Conservation (phyloP, 75 land plant species). For the Larix kaempferi region DNA sequence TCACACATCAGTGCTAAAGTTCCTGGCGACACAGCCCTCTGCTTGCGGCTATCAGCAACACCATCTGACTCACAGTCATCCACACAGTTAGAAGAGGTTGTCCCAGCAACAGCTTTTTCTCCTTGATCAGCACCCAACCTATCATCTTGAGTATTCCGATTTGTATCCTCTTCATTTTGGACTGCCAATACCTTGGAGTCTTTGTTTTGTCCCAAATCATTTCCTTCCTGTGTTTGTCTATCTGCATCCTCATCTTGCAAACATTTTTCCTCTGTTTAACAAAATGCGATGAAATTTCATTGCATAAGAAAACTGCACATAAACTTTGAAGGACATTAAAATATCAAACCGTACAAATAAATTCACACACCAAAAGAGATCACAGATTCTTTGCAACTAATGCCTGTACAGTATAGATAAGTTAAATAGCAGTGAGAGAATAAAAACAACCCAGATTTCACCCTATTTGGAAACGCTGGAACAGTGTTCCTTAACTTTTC, state of each 20-base stretch:
- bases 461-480: not conserved
- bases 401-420: not conserved
- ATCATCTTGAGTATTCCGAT: conserved; percentile 3
- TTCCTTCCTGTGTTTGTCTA: not conserved
- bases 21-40: conserved; percentile 92
- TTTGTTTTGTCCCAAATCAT: conserved; percentile 7
- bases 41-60: conserved; percentile 28
- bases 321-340: not conserved
- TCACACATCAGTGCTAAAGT: conserved; percentile 97
- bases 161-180: conserved; percentile 8
- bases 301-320: not conserved
- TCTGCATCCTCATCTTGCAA: not conserved
- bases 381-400: not conserved
- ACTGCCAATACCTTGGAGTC: not conserved
- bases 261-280: not conserved
- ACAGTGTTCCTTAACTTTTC: not conserved
- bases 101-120: not conserved
- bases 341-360: not conserved
- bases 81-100: conserved; percentile 3
- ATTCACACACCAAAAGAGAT: not conserved
- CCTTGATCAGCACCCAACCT: conserved; percentile 6
- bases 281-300: not conserved
- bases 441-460: not conserved
- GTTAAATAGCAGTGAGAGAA: not conserved
- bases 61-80: conserved; percentile 44